Percentiles rank a stretch among this genome's conserved stretches.
These are phyloP conservation scores for Candida xyloterini DNA, from an alignment of 805 yeast genomes.

Conservation along the genomic window DNA sequence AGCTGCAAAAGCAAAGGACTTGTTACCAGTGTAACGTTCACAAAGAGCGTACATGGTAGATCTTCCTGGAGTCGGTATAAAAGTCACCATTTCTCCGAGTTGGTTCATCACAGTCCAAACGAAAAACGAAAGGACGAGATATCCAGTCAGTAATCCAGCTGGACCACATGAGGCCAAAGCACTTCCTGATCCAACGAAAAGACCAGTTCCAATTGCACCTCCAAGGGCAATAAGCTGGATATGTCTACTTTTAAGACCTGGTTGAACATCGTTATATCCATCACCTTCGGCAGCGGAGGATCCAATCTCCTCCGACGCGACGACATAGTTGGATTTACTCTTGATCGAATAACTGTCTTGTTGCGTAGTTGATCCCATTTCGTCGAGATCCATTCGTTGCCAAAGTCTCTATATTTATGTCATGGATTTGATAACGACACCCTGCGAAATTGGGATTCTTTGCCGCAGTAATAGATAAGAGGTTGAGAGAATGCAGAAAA, in stretches of 20 bases:
- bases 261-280: slow-evolving; percentile 26
- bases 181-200: slow-evolving; percentile 47
- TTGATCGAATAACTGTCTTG: background rate
- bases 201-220: slow-evolving; percentile 66
- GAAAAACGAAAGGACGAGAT: slow-evolving; percentile 57
- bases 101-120: slow-evolving; percentile 64
- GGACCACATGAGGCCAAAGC: slow-evolving; percentile 33
- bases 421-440: background rate
- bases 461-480: background rate
- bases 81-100: slow-evolving; percentile 68
- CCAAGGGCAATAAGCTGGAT: slow-evolving; percentile 68
- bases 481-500: too few relatives aligned
- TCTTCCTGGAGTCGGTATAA: slow-evolving; percentile 58
- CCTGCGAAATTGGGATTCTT: background rate
- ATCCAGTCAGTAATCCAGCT: slow-evolving; percentile 54
- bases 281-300: background rate
- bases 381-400: background rate
- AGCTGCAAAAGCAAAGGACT: slow-evolving; percentile 57
- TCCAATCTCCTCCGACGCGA: slow-evolving; percentile 3
- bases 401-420: slow-evolving; percentile 1
- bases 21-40: slow-evolving; percentile 38
- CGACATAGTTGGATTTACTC: slow-evolving; percentile 3
- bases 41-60: slow-evolving; percentile 55
- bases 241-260: slow-evolving; percentile 45
- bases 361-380: background rate